Base-by-base conservation (phyloP, 257 asterid species). In the Plantago ovata region DNA sequence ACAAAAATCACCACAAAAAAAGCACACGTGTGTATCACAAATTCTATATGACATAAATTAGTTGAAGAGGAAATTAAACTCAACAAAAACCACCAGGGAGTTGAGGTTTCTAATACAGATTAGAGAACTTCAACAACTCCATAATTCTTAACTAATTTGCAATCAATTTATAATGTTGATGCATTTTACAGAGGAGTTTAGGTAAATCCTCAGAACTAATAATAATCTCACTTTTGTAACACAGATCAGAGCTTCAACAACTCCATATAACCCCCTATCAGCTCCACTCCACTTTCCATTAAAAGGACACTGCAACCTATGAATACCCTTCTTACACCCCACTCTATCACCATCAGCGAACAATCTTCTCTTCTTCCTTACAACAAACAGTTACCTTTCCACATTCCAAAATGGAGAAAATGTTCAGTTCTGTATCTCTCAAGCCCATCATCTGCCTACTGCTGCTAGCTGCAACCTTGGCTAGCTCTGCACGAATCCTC, bases 231-330 rank as follows among this genome's bases (percentile, higher is more conserved):
- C 20, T 62, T 38, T 50, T 49, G 15, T 19, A 50, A 36, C 23
- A 61, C 42, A 12, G 13, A 54, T 12, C 32, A 8, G 10, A 18
- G 11, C 43, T 58, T 43, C 55, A 77, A 80, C 63, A 73, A 77
- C 82, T 73, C 83, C 90, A 77, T 61, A 15, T 23, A n/a, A n/a
- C n/a, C n/a, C n/a, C n/a, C n/a, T 65, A 79, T 51, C 87, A 57
- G 65, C 76, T 79, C 94, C 87, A 71, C 72, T 81, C 90, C 87
- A 71, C 70, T 81, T 64, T 40, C 33, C 48, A 23, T 23, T 47
- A 16, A 6, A 28, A 18, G 41, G 23, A 62, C 2, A 51, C 14
- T 36, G 57, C 60, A 18, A 44, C 65, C 71, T 69, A 79, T 79
- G 66, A 23, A 79, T 48, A 68, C 73, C 60, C 68, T n/a, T 55